Percentiles rank a stretch among this genome's conserved stretches.
phyloP scores from a whole-genome alignment of 1,284 basidiomycete genomes.

The Inonotus obliquus region DNA sequence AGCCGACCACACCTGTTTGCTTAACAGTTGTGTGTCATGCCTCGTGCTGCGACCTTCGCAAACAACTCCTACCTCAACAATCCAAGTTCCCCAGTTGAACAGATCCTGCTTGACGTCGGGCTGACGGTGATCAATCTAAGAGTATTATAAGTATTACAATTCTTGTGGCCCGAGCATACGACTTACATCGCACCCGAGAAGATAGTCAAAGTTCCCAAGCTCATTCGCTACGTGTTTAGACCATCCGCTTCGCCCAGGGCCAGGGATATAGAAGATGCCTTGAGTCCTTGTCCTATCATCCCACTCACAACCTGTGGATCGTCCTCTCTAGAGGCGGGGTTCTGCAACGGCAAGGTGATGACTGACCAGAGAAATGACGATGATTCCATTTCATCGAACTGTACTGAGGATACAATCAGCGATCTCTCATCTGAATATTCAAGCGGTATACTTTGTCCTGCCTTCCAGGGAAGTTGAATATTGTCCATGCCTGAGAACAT shows the following conservation, averaged over 20 bases:
- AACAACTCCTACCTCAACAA: conserved; percentile 48
- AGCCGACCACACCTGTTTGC: conserved; percentile 78
- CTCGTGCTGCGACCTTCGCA: not conserved
- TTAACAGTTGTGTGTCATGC: conserved; percentile 27
- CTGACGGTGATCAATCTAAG: conserved; percentile 81
- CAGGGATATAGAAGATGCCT: conserved; percentile 58
- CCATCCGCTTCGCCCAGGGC: conserved; percentile 60
- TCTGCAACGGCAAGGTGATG: conserved; percentile 10
- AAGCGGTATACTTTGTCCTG: conserved; percentile 53
- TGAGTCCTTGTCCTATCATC: conserved; percentile 66
- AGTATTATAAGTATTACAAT: not conserved
- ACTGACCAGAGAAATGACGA: conserved; percentile 66
- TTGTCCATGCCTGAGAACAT: conserved; percentile 70
- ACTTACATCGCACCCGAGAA: conserved; percentile 66
- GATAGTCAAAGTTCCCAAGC: conserved; percentile 76
- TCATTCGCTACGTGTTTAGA: conserved; percentile 64
- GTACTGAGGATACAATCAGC: conserved; percentile 41
- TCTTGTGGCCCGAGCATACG: not conserved
- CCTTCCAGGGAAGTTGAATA: conserved; percentile 79
- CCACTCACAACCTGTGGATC: conserved; percentile 74
- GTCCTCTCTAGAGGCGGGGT: not conserved
- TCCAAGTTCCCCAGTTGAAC: conserved; percentile 64
- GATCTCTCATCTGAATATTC: not conserved
- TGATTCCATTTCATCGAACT: conserved; percentile 65
- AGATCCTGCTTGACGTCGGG: conserved; percentile 71